Conservation (phyloP, 257 asterid genomes). For the Nicotiana tomentosiformis region DNA sequence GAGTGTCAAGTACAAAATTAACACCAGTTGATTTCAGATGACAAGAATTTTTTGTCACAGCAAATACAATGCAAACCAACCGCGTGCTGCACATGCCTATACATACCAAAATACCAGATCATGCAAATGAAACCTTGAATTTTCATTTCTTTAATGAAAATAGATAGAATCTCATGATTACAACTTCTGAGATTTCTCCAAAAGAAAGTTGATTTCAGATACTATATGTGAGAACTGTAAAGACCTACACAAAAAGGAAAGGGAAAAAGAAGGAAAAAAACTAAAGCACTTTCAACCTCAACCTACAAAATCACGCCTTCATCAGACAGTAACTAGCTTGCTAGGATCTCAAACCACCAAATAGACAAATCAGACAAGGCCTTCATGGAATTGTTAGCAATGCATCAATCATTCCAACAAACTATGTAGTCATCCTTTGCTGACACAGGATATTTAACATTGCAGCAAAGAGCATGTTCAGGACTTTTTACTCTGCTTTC, state of each 20-base stretch:
- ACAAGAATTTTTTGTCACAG: background rate
- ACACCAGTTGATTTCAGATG: background rate
- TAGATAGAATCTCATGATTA: background rate
- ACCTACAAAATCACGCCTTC: background rate
- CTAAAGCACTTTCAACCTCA: background rate
- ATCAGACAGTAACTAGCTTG: background rate
- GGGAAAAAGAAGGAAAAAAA: background rate
- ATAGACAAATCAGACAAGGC: background rate
- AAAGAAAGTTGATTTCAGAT: background rate
- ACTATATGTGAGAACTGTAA: background rate
- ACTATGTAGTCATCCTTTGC: background rate
- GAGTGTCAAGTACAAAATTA: background rate
- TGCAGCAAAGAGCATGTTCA: conserved; percentile 6
- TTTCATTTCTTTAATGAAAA: background rate
- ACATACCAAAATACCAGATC: background rate
- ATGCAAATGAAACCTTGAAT: background rate
- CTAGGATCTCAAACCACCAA: background rate
- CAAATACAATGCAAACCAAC: background rate
- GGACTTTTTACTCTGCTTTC: conserved; percentile 55
- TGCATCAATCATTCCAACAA: conserved; percentile 4
- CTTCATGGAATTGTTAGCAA: background rate
- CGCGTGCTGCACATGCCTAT: background rate
- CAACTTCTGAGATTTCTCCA: background rate
- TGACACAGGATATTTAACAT: background rate
- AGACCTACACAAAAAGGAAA: background rate